Evolutionary conservation across 179 eudicot species (phyloP).

Genomic region (Actinidia polygama): DNA sequence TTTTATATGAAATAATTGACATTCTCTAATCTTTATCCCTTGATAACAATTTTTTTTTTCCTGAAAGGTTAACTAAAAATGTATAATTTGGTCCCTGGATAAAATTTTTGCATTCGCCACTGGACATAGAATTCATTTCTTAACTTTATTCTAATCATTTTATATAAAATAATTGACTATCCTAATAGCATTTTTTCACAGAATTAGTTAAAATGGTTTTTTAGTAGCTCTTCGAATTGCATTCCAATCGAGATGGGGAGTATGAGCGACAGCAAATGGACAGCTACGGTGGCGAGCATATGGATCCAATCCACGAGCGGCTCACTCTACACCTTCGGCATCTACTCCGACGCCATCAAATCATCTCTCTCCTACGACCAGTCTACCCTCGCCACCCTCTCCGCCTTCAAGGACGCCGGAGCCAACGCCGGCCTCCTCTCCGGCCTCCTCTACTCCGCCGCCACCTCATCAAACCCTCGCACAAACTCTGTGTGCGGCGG

Average conservation of each 20-base stretch:
- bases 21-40: too few species aligned
- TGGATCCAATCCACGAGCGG: constrained; percentile 81
- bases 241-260: not conserved
- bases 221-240: too few species aligned
- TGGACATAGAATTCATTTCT: too few species aligned
- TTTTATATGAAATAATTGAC: too few species aligned
- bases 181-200: too few species aligned
- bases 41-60: too few species aligned
- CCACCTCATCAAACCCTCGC: constrained; percentile 7
- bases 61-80: too few species aligned
- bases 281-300: constrained; percentile 66
- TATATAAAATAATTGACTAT: too few species aligned
- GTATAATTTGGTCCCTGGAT: too few species aligned
- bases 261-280: constrained; percentile 49
- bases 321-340: constrained; percentile 75
- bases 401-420: constrained; percentile 93
- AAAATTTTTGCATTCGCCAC: too few species aligned
- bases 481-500: constrained; percentile 13
- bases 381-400: constrained; percentile 72
- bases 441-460: constrained; percentile 73
- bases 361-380: constrained; percentile 70
- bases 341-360: constrained; percentile 74
- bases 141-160: too few species aligned
- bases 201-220: too few species aligned
- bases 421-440: constrained; percentile 81